These are phyloP conservation scores for Boletus rufocinnamomeus DNA, from an alignment of 768 basidiomycete species.

Conservation along the genomic window DNA sequence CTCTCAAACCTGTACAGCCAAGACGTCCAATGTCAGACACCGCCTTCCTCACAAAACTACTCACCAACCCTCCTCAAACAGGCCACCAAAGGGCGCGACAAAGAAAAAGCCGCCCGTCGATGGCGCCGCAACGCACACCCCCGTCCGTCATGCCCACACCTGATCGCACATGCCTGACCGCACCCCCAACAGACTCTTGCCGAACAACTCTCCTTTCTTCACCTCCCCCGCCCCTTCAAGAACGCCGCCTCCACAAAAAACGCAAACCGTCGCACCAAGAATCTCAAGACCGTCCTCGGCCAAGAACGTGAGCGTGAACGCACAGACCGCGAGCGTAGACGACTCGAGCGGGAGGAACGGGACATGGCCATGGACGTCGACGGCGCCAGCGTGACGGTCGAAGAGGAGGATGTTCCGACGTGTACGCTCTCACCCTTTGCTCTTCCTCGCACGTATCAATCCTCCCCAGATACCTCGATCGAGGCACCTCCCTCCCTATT, in stretches of 20 bases:
- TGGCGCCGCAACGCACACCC: constrained; percentile 13
- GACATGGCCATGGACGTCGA: constrained; percentile 56
- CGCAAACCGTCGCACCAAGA: constrained; percentile 70
- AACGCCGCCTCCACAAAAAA: constrained; percentile 71
- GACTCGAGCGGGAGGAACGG: constrained; percentile 50
- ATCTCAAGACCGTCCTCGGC: constrained; percentile 73
- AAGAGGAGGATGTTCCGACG: constrained; percentile 67
- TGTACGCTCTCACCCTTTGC: constrained; percentile 46
- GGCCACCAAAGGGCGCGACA: constrained; percentile 34
- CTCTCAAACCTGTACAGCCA: too few relatives aligned
- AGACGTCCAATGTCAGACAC: too few relatives aligned
- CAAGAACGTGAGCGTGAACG: constrained; percentile 80
- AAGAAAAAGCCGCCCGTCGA: constrained; percentile 18
- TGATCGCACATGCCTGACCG: background rate
- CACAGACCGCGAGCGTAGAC: constrained; percentile 60
- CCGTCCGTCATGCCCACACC: constrained; percentile 11
- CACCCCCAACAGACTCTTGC: constrained; percentile 56
- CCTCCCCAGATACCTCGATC: constrained; percentile 64
- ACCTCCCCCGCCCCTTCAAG: constrained; percentile 76
- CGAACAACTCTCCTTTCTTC: constrained; percentile 73
- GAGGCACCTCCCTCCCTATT: constrained; percentile 83
- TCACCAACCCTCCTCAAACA: background rate
- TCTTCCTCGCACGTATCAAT: too few relatives aligned
- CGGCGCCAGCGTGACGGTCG: constrained; percentile 26
- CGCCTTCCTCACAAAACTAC: too few relatives aligned